phyloP scores from a whole-genome alignment of 2,329 filamentous ascomycete genomes.

The Scedosporium aurantiacum region DNA sequence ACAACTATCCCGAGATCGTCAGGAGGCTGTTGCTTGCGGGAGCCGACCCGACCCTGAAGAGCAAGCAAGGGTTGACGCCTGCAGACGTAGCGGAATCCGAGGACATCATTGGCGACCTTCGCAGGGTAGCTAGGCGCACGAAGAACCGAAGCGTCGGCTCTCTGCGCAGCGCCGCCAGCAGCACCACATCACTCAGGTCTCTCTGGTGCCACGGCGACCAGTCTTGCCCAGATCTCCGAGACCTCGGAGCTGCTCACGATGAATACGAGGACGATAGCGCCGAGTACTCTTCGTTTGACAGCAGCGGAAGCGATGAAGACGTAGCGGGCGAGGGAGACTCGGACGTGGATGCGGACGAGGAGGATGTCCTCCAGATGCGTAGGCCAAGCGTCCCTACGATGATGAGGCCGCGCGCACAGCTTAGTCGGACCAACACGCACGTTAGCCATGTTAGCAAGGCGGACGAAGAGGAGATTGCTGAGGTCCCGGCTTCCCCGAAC shows the following conservation, averaged over 20 bases:
- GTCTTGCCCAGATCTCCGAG: slow-evolving; percentile 16
- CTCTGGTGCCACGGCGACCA: slow-evolving; percentile 47
- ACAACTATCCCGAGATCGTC: slow-evolving; percentile 65
- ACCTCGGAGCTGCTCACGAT: slow-evolving; percentile 17
- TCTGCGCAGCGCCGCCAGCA: slow-evolving; percentile 51
- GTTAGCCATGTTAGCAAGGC: neutral
- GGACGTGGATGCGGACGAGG: slow-evolving; percentile 27
- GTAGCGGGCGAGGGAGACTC: slow-evolving; percentile 24
- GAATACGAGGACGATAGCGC: slow-evolving; percentile 30
- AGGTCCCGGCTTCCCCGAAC: slow-evolving; percentile 46
- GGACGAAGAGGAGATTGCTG: slow-evolving; percentile 14
- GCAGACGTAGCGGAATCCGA: slow-evolving; percentile 59
- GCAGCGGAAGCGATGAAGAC: slow-evolving; percentile 22
- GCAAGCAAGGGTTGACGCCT: slow-evolving; percentile 57
- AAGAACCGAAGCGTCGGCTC: slow-evolving; percentile 57
- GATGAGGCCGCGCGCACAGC: neutral
- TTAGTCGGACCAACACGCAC: neutral
- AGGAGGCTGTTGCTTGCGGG: slow-evolving; percentile 62
- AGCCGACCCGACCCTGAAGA: slow-evolving; percentile 56
- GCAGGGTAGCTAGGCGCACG: slow-evolving; percentile 48
- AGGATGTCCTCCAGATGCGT: slow-evolving; percentile 23
- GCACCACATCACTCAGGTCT: slow-evolving; percentile 54
- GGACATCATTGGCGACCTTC: slow-evolving; percentile 52
- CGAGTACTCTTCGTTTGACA: slow-evolving; percentile 34
- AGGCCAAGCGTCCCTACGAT: slow-evolving; percentile 13